A percentile compares a stretch with the other conserved stretches of the same genome.
These are phyloP conservation scores for Fusarium kyushuense DNA, from an alignment of 2,329 filamentous ascomycete species.

Conservation along the genomic window DNA sequence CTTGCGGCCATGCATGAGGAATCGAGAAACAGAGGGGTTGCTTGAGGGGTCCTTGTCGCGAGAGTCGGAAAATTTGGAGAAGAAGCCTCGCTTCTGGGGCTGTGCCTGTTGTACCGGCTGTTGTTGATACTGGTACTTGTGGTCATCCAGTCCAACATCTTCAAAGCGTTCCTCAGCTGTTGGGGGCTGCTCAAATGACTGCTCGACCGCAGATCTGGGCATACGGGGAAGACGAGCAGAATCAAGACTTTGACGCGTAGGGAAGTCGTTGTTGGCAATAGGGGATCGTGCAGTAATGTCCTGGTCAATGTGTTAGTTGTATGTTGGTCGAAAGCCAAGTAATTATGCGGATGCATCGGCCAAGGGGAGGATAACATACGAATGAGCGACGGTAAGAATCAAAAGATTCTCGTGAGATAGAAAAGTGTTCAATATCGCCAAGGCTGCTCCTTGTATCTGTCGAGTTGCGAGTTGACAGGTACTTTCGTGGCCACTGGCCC, in stretches of 20 bases:
- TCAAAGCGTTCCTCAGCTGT: slow-evolving; percentile 86
- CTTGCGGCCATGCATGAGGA: slow-evolving; percentile 79
- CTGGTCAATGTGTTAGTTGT: slow-evolving; percentile 59
- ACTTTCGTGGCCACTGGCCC: slow-evolving; percentile 76
- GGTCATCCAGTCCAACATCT: slow-evolving; percentile 88
- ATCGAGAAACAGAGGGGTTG: slow-evolving; percentile 63
- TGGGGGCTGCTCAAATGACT: slow-evolving; percentile 70
- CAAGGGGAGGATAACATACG: slow-evolving; percentile 65
- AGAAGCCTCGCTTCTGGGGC: slow-evolving; percentile 74
- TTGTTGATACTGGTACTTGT: slow-evolving; percentile 57
- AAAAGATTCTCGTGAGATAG: slow-evolving; percentile 95
- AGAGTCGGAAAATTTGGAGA: slow-evolving; percentile 78
- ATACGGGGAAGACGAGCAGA: slow-evolving; percentile 74
- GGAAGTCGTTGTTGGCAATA: slow-evolving; percentile 69
- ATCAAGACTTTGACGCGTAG: slow-evolving; percentile 84
- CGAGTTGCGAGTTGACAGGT: slow-evolving; percentile 65
- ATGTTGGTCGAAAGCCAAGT: slow-evolving; percentile 7
- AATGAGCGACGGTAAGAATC: slow-evolving; percentile 97
- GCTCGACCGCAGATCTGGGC: slow-evolving; percentile 71
- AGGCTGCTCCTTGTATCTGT: slow-evolving; percentile 71
- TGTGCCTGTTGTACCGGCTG: slow-evolving; percentile 39
- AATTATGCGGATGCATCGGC: neutral
- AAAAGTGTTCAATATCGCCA: slow-evolving; percentile 90
- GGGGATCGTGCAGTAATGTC: slow-evolving; percentile 92
- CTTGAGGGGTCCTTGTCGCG: slow-evolving; percentile 54